Base-by-base conservation (phyloP, 345 rosid species). In the Citrus reticulata region DNA sequence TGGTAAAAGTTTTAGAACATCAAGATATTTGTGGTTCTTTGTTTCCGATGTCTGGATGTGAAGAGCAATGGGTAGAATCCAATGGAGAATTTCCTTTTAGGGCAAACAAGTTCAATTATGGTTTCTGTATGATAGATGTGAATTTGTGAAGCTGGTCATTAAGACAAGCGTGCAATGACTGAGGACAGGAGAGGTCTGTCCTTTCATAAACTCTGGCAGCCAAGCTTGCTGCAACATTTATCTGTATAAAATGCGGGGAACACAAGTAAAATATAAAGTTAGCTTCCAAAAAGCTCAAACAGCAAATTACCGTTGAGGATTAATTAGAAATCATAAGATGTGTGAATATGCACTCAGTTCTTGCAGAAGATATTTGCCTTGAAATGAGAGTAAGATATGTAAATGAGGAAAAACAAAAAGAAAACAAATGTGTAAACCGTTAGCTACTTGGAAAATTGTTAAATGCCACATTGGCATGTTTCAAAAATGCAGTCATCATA, bases 201-300 rank as follows among this genome's bases (percentile, higher is more conserved):
- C 74, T 81, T 60, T 83, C 75, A 6, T 77, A 57, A 29, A 77
- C 75, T 83, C 81, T 64, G 60, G 79, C 75, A 64, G 79, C 72
- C 71, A 59, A 79, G 55, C 34, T 77, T 74, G 86, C 80, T 2
- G 81, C 86, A 35, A 67, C 27, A 51, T 84, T 79, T 6, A 87
- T 64, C 89, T 84, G 83, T 37, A 42, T 42, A 37, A 27, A 77
- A 22, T 74, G 54, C 27, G 24, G 30, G 35, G 4, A 72, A 34
- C 14, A 51, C 20, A 24, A 55, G 55, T 6, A 62, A 9, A 40
- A 30, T 1, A 35, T 22, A 64, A 58, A 7, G 42, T 11, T 67
- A 60, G 30, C 9, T 55, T 29, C 11, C 6, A 49, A 51, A 51
- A 51, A 27, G 20, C 2, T 27, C 24, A 17, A 20, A 14, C 24